Base-by-base conservation (phyloP, 2,329 filamentous ascomycete genomes). In the Helotiales sp. region DNA sequence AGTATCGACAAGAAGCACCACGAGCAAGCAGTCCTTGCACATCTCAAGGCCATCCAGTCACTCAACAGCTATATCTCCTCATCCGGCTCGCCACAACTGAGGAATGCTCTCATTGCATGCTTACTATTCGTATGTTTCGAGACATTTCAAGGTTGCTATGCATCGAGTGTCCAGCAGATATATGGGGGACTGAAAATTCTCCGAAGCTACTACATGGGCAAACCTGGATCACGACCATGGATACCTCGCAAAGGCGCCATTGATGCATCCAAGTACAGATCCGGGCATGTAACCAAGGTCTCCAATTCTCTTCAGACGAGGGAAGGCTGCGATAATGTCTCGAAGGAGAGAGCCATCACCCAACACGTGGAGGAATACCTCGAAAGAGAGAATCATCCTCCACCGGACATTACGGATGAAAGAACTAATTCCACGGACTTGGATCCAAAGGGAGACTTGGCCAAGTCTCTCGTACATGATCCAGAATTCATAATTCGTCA, bases 111-210 rank as follows among this genome's bases (percentile, higher is more conserved):
- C 13, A 75, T 77, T 28, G 66, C 74, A 26, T 77, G 75, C 59
- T 52, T 76, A 22, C 69, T 77, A 1, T 76, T 76, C 63, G 71
- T 75, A 8, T 75, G 72, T 54, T 76, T 77, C 59, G 75, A 77
- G 60, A 70, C 71, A 10, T 71, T 76, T n/a, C 71, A 75, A 66
- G 75, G 75, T 6, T 84, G 88, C 69, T 86, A 88, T 74, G 83
- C 82, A 69, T 85, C 87, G 68, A 86, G 86, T 59, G 87, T 89
- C 55, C 75, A 80, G 20, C 87, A 89, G 73, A 88, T 88, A 30
- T 86, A 89, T 74, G 84, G 79, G 3, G 87, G 87, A 1, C 80
- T 90, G 24, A 78, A 80, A 17, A 77, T 89, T 3, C 76, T 89
- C 17, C 84, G 87, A 61, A 82, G 71, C 40, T 74, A 77, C 57